A percentile compares a stretch with the other conserved stretches of the same genome.
phyloP scores from a whole-genome alignment of 805 yeast species.

The Komagataella mondaviorum region DNA sequence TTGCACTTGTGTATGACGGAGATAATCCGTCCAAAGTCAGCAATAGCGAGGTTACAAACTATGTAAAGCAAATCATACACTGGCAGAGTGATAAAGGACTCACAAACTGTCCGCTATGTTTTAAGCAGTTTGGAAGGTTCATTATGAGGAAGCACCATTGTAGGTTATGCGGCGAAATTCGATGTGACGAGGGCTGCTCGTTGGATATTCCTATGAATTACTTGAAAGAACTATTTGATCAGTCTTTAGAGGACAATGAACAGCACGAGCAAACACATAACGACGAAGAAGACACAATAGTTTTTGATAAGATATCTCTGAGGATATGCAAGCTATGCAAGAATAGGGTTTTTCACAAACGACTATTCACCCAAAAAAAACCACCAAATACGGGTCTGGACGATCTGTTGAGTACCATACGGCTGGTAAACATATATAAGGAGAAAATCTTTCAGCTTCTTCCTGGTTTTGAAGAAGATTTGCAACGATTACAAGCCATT shows the following conservation, averaged over 20 bases:
- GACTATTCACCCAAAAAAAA: conserved; percentile 30
- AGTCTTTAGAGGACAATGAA: conserved; percentile 1
- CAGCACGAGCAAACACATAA: conserved; percentile 4
- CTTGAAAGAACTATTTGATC: conserved; percentile 20
- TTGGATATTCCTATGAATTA: conserved; percentile 45
- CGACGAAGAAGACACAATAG: conserved; percentile 3
- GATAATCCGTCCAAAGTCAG: conserved; percentile 2
- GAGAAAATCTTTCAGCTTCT: conserved; percentile 8
- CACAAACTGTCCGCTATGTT: conserved; percentile 51
- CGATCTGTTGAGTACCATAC: conserved; percentile 24
- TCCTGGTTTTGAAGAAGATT: conserved; percentile 7
- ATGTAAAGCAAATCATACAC: conserved; percentile 34
- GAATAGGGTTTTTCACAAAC: conserved; percentile 39
- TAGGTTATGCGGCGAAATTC: conserved; percentile 71
- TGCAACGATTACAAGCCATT: conserved; percentile 1
- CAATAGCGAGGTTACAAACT: conserved; percentile 8
- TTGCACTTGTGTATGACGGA: conserved; percentile 6
- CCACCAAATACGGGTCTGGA: conserved; percentile 3
- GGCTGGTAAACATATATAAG: conserved; percentile 11
- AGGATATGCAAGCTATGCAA: conserved; percentile 67
- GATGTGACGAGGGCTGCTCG: conserved; percentile 79
- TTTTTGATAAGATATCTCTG: conserved; percentile 18
- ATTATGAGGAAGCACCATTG: conserved; percentile 75
- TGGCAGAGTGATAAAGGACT: conserved; percentile 52
- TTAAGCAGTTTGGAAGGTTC: conserved; percentile 37